phyloP scores from a whole-genome alignment of 169 alveolate species.

The Plasmodium billcollinsi region DNA sequence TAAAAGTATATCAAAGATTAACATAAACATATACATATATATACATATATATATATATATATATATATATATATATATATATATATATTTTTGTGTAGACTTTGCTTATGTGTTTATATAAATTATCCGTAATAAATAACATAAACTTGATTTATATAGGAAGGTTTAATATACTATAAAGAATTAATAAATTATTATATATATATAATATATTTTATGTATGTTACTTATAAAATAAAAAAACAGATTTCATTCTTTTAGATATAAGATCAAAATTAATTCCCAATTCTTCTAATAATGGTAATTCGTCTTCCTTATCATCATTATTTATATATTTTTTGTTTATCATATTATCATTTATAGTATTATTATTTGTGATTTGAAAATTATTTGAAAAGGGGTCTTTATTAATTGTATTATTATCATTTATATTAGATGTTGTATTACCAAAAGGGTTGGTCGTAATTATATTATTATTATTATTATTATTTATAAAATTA shows the following conservation, averaged over 20 bases:
- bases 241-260: conserved; percentile 77
- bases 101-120: not conserved
- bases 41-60: not conserved
- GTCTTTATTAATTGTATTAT: not conserved
- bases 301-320: conserved; percentile 78
- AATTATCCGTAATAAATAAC: no score
- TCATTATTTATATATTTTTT: conserved; percentile 18
- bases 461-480: conserved; percentile 7
- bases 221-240: conserved; percentile 67
- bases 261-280: conserved; percentile 78
- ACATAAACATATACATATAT: not conserved
- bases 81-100: not conserved
- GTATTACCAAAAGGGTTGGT: conserved; percentile 39
- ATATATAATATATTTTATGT: not conserved
- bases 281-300: conserved; percentile 81
- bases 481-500: conserved; percentile 2
- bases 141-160: no score
- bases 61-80: not conserved
- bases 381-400: conserved; percentile 16
- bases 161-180: no score
- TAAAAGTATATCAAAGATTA: not conserved
- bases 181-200: not conserved
- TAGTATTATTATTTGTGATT: conserved; percentile 4
- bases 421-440: not conserved
- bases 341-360: not conserved